Base-by-base conservation (phyloP, 495 filamentous ascomycete genomes). In the Aspergillus heteromorphus region DNA sequence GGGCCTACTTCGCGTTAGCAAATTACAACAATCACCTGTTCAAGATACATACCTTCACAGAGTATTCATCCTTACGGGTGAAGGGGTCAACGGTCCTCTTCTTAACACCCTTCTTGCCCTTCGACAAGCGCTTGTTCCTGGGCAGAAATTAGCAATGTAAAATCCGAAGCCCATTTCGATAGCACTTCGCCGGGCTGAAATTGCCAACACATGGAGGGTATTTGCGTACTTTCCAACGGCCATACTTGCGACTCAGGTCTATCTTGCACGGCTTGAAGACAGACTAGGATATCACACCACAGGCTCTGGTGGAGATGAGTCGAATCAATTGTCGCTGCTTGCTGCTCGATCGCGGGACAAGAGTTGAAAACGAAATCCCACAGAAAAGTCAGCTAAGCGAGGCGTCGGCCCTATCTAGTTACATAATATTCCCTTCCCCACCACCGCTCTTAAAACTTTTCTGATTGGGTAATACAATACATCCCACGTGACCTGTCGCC, bases 61-160 rank as follows among this genome's bases (percentile, higher is more conserved):
- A 88, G 80, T 90, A 98, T 88, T 95, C 97, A 75, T 97, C 92
- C 83, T 98, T 98, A 68, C 92, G 86, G 68, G 91, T 80, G 80
- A 98, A 98, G 64, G 93, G 95, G 73, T 98, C 93, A 71, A 90
- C 85, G 53, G 88, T 86, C 78, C 89, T 92, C 93, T 98, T 98
- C 89, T 98, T 98, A 68, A 98, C 85, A 73, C 93, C 93, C 86
- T 98, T 98, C 89, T 98, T 98, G 81, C 93, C 95, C 83, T 98
- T 98, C 48, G 93, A 97, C 80, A 98, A 84, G 76, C 93, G 88
- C 90, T 98, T 97, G 84, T 98, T 98, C 88, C 95, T 98, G 69
- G 14, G 29, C 57, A 51, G 58, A 27, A 25, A 65, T 66, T 45
- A 69, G 61, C 38, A 51, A 64, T 54, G 61, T 49, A 53, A 7